A percentile compares a stretch with the other conserved stretches of the same genome.
Conservation (phyloP, 2,329 filamentous ascomycete genomes). For the Cladosporium austrohemisphaericum region DNA sequence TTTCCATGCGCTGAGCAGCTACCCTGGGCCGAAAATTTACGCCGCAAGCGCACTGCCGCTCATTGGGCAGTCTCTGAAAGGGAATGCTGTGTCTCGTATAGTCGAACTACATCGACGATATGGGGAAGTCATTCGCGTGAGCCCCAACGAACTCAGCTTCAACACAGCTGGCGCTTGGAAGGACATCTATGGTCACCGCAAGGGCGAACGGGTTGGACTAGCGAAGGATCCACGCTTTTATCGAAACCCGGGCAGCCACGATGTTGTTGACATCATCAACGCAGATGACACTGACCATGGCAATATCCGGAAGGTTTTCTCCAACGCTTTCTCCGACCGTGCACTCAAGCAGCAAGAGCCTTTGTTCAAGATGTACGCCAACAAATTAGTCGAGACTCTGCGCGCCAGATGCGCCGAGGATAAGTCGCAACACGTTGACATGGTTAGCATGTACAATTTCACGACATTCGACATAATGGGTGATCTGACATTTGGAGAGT, state of each 20-base stretch:
- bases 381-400: conserved; percentile 23
- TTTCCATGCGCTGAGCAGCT: no score
- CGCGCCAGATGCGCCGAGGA: conserved; percentile 17
- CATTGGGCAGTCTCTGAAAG: no score
- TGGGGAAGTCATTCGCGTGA: conserved; percentile 46
- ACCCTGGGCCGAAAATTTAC: no score
- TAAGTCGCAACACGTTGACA: conserved; percentile 22
- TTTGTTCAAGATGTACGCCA: conserved; percentile 27
- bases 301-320: conserved; percentile 33
- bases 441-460: conserved; percentile 31
- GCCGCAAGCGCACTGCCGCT: no score
- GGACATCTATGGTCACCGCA: conserved; percentile 39
- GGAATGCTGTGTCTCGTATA: no score
- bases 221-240: conserved; percentile 29
- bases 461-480: conserved; percentile 31
- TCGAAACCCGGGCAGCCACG: background rate
- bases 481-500: conserved; percentile 30
- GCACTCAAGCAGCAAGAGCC: conserved; percentile 30
- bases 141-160: conserved; percentile 48
- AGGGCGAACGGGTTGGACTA: conserved; percentile 18
- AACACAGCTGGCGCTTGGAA: conserved; percentile 38
- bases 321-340: conserved; percentile 28
- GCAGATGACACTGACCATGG: conserved; percentile 39
- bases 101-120: conserved; percentile 39
- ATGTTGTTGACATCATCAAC: conserved; percentile 22